These are phyloP conservation scores for Cyclotella distinguenda DNA, from an alignment of 108 stramenopile species.

Conservation along the genomic window DNA sequence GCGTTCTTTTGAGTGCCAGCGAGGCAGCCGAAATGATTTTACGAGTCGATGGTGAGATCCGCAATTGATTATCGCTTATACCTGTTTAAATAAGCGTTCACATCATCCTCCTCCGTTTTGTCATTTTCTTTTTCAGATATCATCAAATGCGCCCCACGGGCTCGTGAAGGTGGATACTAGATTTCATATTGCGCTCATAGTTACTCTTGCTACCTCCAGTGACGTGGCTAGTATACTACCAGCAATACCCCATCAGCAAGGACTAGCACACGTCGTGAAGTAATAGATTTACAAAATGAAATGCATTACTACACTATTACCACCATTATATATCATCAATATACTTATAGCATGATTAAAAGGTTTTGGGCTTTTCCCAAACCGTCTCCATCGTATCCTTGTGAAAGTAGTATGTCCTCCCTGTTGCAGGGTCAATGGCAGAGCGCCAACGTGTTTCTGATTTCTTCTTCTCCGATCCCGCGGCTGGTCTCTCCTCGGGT, in stretches of 20 bases:
- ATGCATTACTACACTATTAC: neutral
- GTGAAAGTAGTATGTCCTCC: slow-evolving; percentile 71
- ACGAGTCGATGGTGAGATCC: slow-evolving; percentile 82
- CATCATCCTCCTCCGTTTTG: neutral
- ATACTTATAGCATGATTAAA: slow-evolving; percentile 9
- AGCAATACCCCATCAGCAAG: too few species aligned
- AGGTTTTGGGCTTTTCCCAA: slow-evolving; percentile 54
- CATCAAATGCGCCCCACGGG: slow-evolving; percentile 96
- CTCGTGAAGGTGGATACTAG: slow-evolving; percentile 58
- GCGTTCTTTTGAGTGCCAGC: slow-evolving; percentile 93
- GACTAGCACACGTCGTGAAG: too few species aligned
- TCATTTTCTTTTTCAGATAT: slow-evolving; percentile 60
- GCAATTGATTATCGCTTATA: neutral
- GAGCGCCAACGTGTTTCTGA: slow-evolving; percentile 50
- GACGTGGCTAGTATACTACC: too few species aligned
- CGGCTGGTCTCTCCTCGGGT: neutral
- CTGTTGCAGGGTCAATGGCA: slow-evolving; percentile 59
- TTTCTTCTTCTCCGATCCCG: neutral
- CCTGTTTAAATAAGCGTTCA: neutral
- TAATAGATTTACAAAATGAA: neutral
- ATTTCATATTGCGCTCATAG: neutral
- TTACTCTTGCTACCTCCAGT: too few species aligned
- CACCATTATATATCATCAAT: slow-evolving; percentile 10
- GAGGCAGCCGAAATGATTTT: slow-evolving; percentile 99
- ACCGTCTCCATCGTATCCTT: slow-evolving; percentile 52